Percentiles rank a stretch among this genome's conserved stretches.
phyloP scores from a whole-genome alignment of 306 rosid species.

The Pyrus betulifolia region DNA sequence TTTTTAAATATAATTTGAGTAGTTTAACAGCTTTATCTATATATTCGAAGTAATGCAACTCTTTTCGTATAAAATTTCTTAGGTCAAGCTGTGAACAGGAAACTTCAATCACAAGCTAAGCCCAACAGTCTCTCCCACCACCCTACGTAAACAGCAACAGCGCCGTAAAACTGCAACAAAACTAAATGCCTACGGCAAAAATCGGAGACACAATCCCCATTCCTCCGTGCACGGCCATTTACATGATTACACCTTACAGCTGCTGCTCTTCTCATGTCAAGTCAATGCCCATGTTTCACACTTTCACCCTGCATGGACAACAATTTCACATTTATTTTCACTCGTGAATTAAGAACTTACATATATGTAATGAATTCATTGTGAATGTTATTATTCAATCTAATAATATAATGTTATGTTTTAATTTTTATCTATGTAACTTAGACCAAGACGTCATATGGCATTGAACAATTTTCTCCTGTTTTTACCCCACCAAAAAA shows the following conservation, averaged over 20 bases:
- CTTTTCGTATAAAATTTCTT: too few relatives aligned
- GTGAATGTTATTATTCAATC: too few relatives aligned
- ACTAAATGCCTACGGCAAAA: constrained; percentile 14
- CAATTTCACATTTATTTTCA: too few relatives aligned
- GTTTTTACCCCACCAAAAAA: too few relatives aligned
- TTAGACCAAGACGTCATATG: too few relatives aligned
- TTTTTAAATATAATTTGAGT: too few relatives aligned
- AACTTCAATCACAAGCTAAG: background rate
- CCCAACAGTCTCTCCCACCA: background rate
- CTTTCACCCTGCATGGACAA: background rate
- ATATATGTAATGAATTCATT: too few relatives aligned
- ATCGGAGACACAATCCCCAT: constrained; percentile 10
- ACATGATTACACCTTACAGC: background rate
- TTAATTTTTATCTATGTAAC: too few relatives aligned
- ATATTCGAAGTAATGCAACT: too few relatives aligned
- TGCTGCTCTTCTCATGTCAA: background rate
- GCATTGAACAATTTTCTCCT: too few relatives aligned
- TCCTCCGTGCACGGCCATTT: background rate
- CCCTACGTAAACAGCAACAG: background rate
- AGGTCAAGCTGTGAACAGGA: background rate
- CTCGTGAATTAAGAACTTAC: background rate
- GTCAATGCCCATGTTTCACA: background rate
- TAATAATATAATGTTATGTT: too few relatives aligned
- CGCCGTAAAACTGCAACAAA: constrained; percentile 2
- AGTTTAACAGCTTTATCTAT: too few relatives aligned